phyloP scores from a whole-genome alignment of 495 filamentous ascomycete species.

The Talaromyces borbonicus region DNA sequence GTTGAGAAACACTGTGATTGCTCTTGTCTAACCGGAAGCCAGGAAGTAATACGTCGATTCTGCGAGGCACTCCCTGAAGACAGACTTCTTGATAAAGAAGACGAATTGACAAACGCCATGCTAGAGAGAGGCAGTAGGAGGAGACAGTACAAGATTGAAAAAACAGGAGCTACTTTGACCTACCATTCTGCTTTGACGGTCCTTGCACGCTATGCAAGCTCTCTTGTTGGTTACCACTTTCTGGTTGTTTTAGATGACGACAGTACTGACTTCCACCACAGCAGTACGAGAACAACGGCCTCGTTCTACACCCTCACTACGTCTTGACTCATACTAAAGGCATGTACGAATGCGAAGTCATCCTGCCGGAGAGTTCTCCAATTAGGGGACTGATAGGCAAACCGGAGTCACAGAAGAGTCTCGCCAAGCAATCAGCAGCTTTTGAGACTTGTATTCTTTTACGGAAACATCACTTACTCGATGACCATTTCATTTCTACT shows the following conservation, averaged over 20 bases:
- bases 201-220: conserved; percentile 53
- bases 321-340: conserved; percentile 44
- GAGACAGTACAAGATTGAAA: conserved; percentile 49
- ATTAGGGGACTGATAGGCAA: conserved; percentile 54
- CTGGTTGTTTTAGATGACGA: conserved; percentile 2
- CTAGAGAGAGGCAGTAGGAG: conserved; percentile 44
- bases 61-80: conserved; percentile 69
- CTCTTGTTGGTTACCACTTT: conserved; percentile 34
- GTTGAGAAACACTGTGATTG: conserved; percentile 3
- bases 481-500: conserved; percentile 62
- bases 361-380: conserved; percentile 69
- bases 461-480: conserved; percentile 53
- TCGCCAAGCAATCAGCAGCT: conserved; percentile 84
- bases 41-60: conserved; percentile 56
- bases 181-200: conserved; percentile 60
- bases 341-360: conserved; percentile 68
- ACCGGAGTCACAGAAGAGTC: conserved; percentile 51
- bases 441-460: conserved; percentile 75
- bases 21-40: not conserved
- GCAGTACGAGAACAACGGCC: conserved; percentile 50
- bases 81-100: conserved; percentile 54
- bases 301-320: conserved; percentile 49
- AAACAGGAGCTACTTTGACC: conserved; percentile 71
- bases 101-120: conserved; percentile 45
- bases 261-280: conserved; percentile 11